These are phyloP conservation scores for Torrubiella hemipterigena DNA, from an alignment of 2,329 filamentous ascomycete genomes.

Conservation along the genomic window DNA sequence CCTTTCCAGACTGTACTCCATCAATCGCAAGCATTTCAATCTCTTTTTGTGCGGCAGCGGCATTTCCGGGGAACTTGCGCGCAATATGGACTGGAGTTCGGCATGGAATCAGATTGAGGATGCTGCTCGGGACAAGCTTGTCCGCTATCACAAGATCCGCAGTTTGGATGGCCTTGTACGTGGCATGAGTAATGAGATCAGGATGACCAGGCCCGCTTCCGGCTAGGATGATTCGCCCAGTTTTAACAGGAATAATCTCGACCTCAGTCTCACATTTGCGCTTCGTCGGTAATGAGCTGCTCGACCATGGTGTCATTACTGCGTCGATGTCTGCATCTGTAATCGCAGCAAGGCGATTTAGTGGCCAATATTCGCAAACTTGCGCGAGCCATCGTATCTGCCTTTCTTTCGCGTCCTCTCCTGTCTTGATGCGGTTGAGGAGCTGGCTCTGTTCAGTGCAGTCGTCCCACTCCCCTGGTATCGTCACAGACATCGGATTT, in stretches of 20 bases:
- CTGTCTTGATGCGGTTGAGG: slow-evolving; percentile 74
- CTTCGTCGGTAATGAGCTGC: slow-evolving; percentile 12
- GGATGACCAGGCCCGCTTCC: slow-evolving; percentile 90
- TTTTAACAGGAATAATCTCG: too few relatives aligned
- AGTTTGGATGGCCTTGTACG: slow-evolving; percentile 60
- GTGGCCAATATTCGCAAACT: slow-evolving; percentile 96
- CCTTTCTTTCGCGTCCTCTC: slow-evolving; percentile 63
- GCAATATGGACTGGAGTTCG: slow-evolving; percentile 84
- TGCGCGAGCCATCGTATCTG: slow-evolving; percentile 88
- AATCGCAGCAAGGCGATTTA: slow-evolving; percentile 67
- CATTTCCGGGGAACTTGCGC: slow-evolving; percentile 94
- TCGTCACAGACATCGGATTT: slow-evolving; percentile 64
- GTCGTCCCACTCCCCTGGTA: slow-evolving; percentile 35
- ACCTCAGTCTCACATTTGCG: too few relatives aligned
- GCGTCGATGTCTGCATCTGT: slow-evolving; percentile 66
- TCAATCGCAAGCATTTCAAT: slow-evolving; percentile 66
- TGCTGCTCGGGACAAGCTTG: slow-evolving; percentile 72
- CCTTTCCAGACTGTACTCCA: slow-evolving; percentile 54
- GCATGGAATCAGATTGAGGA: slow-evolving; percentile 81
- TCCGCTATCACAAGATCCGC: slow-evolving; percentile 72
- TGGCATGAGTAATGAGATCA: slow-evolving; percentile 74
- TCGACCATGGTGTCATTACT: slow-evolving; percentile 62
- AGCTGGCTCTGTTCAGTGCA: slow-evolving; percentile 62
- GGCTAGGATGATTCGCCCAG: slow-evolving; percentile 71
- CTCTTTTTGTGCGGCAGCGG: slow-evolving; percentile 85